Conservation (phyloP, 2,329 filamentous ascomycete species). For the Curvularia lunata region DNA sequence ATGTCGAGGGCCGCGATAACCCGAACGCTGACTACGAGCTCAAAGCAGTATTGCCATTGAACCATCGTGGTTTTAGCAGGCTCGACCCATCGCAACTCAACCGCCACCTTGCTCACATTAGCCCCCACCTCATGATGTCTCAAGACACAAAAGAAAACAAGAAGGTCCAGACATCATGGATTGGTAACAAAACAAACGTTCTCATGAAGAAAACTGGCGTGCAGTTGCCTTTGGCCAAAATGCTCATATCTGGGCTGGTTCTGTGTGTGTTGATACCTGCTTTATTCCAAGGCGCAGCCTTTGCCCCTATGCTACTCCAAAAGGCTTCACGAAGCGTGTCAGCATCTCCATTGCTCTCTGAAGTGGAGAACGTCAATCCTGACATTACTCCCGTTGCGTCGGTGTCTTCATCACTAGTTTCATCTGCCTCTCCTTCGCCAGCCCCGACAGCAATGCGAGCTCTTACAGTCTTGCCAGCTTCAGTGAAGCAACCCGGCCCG, state of each 20-base stretch:
- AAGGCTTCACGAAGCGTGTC: conserved; percentile 10
- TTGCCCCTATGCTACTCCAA: conserved; percentile 21
- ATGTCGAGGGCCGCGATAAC: conserved; percentile 40
- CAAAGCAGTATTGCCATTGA: conserved; percentile 43
- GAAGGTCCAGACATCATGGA: conserved; percentile 9
- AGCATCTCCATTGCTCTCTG: conserved; percentile 9
- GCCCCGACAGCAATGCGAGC: conserved; percentile 19
- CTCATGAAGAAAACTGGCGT: conserved; percentile 15
- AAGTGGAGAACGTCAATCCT: conserved; percentile 4
- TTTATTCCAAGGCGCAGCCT: conserved; percentile 22
- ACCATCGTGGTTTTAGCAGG: conserved; percentile 41
- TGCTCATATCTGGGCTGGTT: conserved; percentile 19
- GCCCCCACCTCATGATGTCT: conserved; percentile 27
- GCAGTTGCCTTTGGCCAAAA: conserved; percentile 11
- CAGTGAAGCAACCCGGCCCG: conserved; percentile 13
- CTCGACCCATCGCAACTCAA: conserved; percentile 48
- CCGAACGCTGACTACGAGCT: conserved; percentile 30
- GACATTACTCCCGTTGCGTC: conserved; percentile 13
- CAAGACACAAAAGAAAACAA: conserved; percentile 1
- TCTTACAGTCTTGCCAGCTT: conserved; percentile 25
- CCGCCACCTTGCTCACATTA: conserved; percentile 46
- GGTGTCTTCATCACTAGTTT: conserved; percentile 5
- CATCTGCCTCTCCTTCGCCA: conserved; percentile 10
- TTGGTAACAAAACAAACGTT: conserved; percentile 11
- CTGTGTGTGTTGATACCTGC: conserved; percentile 27